These are phyloP conservation scores for Yueomyces sinensis DNA, from an alignment of 805 yeast species.

Conservation along the genomic window DNA sequence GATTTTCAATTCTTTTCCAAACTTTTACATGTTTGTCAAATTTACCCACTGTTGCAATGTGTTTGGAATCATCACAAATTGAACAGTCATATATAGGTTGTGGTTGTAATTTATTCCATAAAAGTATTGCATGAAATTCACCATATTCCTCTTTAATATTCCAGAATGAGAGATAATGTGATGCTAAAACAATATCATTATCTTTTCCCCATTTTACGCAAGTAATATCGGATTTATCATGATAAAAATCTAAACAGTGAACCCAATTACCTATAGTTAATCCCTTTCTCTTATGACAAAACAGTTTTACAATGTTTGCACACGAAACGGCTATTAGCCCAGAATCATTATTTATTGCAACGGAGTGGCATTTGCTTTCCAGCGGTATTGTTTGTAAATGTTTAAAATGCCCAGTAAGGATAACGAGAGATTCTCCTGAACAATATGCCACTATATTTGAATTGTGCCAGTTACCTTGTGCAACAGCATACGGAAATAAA, in stretches of 20 bases:
- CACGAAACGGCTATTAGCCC: slow-evolving; percentile 52
- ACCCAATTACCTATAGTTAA: slow-evolving; percentile 37
- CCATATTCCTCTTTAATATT: slow-evolving; percentile 34
- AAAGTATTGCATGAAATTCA: slow-evolving; percentile 17
- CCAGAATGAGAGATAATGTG: slow-evolving; percentile 43
- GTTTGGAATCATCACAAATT: slow-evolving; percentile 51
- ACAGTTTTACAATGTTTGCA: slow-evolving; percentile 31
- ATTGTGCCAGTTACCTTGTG: slow-evolving; percentile 52
- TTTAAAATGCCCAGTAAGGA: slow-evolving; percentile 36
- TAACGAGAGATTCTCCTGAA: slow-evolving; percentile 77
- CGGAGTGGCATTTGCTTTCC: slow-evolving; percentile 47
- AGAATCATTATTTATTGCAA: slow-evolving; percentile 45
- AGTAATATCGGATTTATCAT: slow-evolving; percentile 25
- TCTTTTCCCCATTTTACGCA: slow-evolving; percentile 41
- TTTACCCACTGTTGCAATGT: slow-evolving; percentile 50
- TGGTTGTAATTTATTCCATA: slow-evolving; percentile 39
- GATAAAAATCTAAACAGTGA: slow-evolving; percentile 19
- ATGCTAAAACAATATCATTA: slow-evolving; percentile 50
- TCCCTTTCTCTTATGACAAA: slow-evolving; percentile 38
- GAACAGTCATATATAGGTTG: slow-evolving; percentile 43
- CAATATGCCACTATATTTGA: slow-evolving; percentile 59
- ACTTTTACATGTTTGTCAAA: slow-evolving; percentile 59
- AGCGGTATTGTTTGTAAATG: slow-evolving; percentile 63
- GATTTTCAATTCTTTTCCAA: slow-evolving; percentile 66
- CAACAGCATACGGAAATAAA: slow-evolving; percentile 37